phyloP scores from a whole-genome alignment of 2,329 filamentous ascomycete species.

The Penicillium capsulatum region DNA sequence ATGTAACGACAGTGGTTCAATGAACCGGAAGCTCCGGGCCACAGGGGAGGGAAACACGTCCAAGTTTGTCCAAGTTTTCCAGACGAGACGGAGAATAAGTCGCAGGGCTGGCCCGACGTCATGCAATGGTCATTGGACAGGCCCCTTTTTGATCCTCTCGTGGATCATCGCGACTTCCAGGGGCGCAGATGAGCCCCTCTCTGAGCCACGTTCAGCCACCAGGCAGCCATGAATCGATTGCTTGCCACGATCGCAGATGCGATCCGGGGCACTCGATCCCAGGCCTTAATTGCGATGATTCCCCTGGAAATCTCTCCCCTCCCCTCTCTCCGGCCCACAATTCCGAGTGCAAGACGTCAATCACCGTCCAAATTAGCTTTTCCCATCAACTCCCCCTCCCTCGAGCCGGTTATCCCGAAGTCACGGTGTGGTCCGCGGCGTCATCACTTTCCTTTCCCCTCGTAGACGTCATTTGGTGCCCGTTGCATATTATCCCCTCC shows the following conservation, averaged over 20 bases:
- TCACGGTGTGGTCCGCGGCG: neutral
- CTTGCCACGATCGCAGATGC: too few species aligned
- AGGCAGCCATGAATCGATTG: neutral
- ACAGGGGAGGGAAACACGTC: neutral
- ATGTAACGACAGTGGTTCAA: too few species aligned
- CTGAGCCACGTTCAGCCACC: constrained; percentile 8
- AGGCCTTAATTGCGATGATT: too few species aligned
- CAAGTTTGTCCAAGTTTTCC: neutral
- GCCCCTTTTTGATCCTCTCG: neutral
- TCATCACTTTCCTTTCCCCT: constrained; percentile 16
- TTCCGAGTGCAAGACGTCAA: constrained; percentile 20
- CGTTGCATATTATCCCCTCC: constrained; percentile 7
- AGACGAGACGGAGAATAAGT: neutral
- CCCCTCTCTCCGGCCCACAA: constrained; percentile 3
- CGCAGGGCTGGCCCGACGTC: constrained; percentile 13
- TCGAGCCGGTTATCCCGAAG: constrained; percentile 15
- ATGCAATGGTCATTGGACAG: constrained; percentile 14
- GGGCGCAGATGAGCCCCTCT: constrained; percentile 6
- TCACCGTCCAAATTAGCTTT: constrained; percentile 14
- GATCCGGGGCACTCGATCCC: too few species aligned
- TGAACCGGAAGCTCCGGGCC: neutral
- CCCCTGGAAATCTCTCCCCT: too few species aligned
- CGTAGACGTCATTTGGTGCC: constrained; percentile 37
- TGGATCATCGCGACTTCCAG: constrained; percentile 10
- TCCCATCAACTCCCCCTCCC: constrained; percentile 2